Percentiles rank a stretch among this genome's conserved stretches.
Evolutionary conservation across 2,329 filamentous ascomycete genomes (phyloP).

Genomic region (Parastagonospora avenae): DNA sequence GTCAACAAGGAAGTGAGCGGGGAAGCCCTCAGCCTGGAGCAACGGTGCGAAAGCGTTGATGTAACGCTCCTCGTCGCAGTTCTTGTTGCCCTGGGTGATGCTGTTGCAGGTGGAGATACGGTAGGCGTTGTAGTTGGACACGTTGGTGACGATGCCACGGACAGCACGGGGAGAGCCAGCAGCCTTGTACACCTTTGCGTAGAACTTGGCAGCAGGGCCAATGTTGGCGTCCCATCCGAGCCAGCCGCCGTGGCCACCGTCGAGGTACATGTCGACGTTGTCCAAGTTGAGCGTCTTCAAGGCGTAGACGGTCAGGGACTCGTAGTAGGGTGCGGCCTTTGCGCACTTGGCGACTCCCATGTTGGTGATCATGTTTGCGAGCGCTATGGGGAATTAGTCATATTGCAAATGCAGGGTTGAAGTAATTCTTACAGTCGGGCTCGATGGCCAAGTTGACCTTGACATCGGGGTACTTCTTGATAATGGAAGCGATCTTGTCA

Average conservation of each 20-base stretch:
- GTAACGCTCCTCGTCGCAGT: conserved; percentile 61
- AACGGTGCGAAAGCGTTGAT: conserved; percentile 59
- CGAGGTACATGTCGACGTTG: conserved; percentile 68
- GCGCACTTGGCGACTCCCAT: conserved; percentile 60
- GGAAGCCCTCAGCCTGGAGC: conserved; percentile 54
- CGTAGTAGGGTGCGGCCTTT: conserved; percentile 60
- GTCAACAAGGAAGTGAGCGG: conserved; percentile 61
- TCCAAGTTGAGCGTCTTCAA: conserved; percentile 61
- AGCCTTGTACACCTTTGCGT: conserved; percentile 53
- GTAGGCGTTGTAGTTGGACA: conserved; percentile 65
- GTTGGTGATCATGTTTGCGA: conserved; percentile 69
- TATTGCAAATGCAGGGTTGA: background rate
- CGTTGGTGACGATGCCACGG: conserved; percentile 62
- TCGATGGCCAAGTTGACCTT: conserved; percentile 58
- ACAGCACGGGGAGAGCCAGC: conserved; percentile 55
- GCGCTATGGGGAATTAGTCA: conserved; percentile 26
- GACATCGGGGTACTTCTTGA: conserved; percentile 60
- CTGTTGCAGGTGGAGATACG: conserved; percentile 52
- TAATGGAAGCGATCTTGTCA: conserved; percentile 58
- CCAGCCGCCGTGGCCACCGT: conserved; percentile 69
- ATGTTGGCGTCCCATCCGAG: conserved; percentile 68
- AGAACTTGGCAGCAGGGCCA: conserved; percentile 55
- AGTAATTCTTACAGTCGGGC: conserved; percentile 47
- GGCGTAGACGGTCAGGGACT: conserved; percentile 62
- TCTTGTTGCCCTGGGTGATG: conserved; percentile 53